Base-by-base conservation (phyloP, 495 filamentous ascomycete species). In the Aspergillus haitiensis region DNA sequence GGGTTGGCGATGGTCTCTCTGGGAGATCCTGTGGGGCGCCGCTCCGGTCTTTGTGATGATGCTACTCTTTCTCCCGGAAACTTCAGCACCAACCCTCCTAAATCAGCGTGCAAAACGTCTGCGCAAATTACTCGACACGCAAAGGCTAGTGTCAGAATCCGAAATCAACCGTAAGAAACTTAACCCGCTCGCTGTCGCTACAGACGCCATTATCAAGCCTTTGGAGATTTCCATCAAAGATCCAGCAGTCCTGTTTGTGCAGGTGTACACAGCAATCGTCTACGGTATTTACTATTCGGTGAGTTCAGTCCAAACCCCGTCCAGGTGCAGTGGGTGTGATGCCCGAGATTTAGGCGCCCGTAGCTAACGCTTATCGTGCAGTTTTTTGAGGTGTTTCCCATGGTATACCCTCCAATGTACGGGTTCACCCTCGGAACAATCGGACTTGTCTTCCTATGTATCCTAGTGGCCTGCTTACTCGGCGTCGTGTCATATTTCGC, bases 1-100 rank as follows among this genome's bases (percentile, higher is more conserved):
- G 59, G 76, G 62, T 11, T 81, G 77, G 79, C 66, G 65, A 1
- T 80, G 76, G 76, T 68, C 72, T 2, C 71, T 81, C 16, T 82
- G 78, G 77, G 68, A 73, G 49, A 66, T 82, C n/a, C 62, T 80
- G 6, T 48, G 32, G 31, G 39, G 59, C 54, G 18, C 67, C 52
- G 9, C 60, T 69, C 44, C 3, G 51, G 60, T 34, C 71, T 69
- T 13, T 71, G 70, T 5, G 69, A 69, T 6, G 21, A 77, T 34
- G 72, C 70, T 13, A 70, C 70, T 1, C 52, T 69, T 75, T 48
- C 68, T 86, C 0, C 83, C 83, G 6, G 83, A 86, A 65, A 86
- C 83, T 0, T 80, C 78, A 7, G 72, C 79, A 42, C 71, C 75
- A 0, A 85, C 83, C 59, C 83, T 86, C 58, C 73, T 86, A 12